Evolutionary conservation across 345 rosid species (phyloP).

Genomic region (Corchorus olitorius): DNA sequence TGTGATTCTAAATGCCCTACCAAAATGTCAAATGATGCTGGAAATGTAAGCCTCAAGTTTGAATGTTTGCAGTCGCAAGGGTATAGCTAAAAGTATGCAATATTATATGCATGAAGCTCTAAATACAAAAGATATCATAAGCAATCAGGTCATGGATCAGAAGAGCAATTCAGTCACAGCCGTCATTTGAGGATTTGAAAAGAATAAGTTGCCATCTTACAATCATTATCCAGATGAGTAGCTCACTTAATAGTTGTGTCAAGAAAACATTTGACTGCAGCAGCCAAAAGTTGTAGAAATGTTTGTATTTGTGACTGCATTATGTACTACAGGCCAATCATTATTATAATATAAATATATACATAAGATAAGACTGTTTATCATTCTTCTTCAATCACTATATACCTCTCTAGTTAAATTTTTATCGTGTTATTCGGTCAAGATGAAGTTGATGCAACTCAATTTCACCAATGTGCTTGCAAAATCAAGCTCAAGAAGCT

Average conservation of each 20-base stretch:
- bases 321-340: neutral
- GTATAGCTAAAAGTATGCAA: neutral
- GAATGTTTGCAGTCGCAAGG: neutral
- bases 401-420: neutral
- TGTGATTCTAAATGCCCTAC: neutral
- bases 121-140: neutral
- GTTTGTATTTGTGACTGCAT: neutral
- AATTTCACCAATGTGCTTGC: neutral
- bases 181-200: neutral
- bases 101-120: neutral
- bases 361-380: neutral
- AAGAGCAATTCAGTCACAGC: neutral
- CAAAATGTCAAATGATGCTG: neutral
- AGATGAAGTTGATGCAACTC: neutral
- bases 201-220: neutral
- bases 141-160: neutral
- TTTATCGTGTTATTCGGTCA: neutral
- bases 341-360: neutral
- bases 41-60: neutral
- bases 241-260: neutral
- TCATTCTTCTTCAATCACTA: neutral
- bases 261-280: neutral
- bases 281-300: neutral
- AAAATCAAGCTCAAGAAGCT: neutral
- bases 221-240: neutral